Evolutionary conservation across 1,284 basidiomycete genomes (phyloP), one percentile per base, ranked within the genome.

Genomic region (Moesziomyces sp.): DNA sequence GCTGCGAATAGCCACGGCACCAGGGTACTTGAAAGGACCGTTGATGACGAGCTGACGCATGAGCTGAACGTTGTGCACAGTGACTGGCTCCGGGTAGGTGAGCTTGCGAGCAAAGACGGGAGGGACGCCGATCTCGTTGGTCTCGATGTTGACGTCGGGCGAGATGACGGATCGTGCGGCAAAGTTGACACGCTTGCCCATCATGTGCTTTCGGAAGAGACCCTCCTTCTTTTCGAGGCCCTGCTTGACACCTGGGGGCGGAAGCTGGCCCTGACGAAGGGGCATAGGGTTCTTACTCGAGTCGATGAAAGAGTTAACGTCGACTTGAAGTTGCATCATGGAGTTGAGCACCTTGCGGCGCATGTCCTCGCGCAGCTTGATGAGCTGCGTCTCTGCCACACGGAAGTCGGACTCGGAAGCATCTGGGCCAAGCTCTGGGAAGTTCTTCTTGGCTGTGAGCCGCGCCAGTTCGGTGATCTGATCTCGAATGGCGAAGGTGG

Each of bases 101-200:
- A 99, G 87, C 84, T 97, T 98, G 78, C 91, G 90, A 3, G 97
- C 97, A 84, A 99, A 99, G 57, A 99, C 92, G 44, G 97, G 97
- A 14, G 97, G 97, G 26, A 99, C 90, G 57, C 97, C 97, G 66
- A 99, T 99, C 85, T 99, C 97, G 85, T 95, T 97, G 42, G 97
- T 94, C 86, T 99, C 97, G 77, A 99, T 98, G 85, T 99, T 99
- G 83, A 97, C 93, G 83, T 99, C 97, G 11, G 97, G 97, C 34
- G 97, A 99, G 75, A 99, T 99, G 83, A 99, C 97, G 16, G 97
- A 99, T 76, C 97, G 93, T 35, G 97, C 97, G 45, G 97, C 94
- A 84, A 97, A 97, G 85, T 99, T 99, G 80, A 99, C 97, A 84
- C 97, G 94, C 88, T 99, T 99, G 44, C 97, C 97, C 97, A 99